Base-by-base conservation (phyloP, 345 rosid genomes). In the Populus simonii region DNA sequence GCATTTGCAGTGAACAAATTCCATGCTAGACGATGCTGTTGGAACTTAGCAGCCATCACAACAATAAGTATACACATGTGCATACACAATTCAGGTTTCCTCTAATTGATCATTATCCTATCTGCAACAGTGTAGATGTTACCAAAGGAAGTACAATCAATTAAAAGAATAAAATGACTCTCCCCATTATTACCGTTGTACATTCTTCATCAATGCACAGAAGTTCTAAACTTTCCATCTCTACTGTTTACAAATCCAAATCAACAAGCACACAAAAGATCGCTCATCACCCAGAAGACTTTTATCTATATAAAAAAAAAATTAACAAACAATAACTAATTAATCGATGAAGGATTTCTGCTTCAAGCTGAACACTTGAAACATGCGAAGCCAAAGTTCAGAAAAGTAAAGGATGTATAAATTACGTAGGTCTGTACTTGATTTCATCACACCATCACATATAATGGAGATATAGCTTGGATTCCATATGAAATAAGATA, bases 1-100 rank as follows among this genome's bases (percentile, higher is more conserved):
- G 35, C 51, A 59, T 62, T 76, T 55, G 57, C 68, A 68, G 27
- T 9, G 29, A 69, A 57, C 73, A 68, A 55, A 55, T 33, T 29
- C 23, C 53, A 68, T 15, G 79, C 53, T 29, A n/a, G 25, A 35
- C 0, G 18, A 4, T 33, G 23, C 23, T 11, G 62, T 47, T 67
- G 65, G 33, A 70, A 59, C 9, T 76, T 25, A 38, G 13, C 25
- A 23, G 53, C 10, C 38, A 29, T 20, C 53, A 71, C 23, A 67
- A 45, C 22, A 36, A 15, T 31, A 53, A 49, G 63, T 12, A 75
- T 51, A 67, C 51, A 33, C 18, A n/a, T 31, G 38, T 22, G 41
- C 29, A 35, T 12, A 33, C 22, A 18, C 7, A 36, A 38, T 27
- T 31, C 70, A 65, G 12, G 62, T 57, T 31, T 38, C 78, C 62